These are phyloP conservation scores for Colletotrichum somersetense DNA, from an alignment of 2,329 filamentous ascomycete species.

Conservation along the genomic window DNA sequence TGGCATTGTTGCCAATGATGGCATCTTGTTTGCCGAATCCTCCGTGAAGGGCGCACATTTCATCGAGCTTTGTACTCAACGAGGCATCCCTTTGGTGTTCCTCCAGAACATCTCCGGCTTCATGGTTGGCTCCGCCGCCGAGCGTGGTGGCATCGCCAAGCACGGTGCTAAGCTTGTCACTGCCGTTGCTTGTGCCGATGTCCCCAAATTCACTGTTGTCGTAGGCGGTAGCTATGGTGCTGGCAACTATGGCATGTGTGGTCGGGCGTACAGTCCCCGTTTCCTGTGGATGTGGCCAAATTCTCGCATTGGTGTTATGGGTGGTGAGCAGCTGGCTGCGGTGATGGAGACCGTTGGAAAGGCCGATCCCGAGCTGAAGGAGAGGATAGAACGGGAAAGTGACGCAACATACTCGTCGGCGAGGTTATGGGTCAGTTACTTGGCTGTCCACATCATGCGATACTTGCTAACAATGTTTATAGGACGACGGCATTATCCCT, in stretches of 20 bases:
- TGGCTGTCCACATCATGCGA: constrained; percentile 17
- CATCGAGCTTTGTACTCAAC: constrained; percentile 92
- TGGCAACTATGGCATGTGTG: constrained; percentile 99
- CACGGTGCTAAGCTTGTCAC: constrained; percentile 97
- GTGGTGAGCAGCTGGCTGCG: constrained; percentile 87
- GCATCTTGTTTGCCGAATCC: constrained; percentile 91
- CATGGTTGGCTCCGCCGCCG: constrained; percentile 95
- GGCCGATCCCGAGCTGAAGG: constrained; percentile 83
- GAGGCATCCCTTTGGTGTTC: constrained; percentile 90
- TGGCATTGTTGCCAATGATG: constrained; percentile 95
- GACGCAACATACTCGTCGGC: constrained; percentile 91
- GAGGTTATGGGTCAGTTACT: constrained; percentile 79
- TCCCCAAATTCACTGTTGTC: constrained; percentile 97
- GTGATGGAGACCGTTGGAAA: constrained; percentile 96
- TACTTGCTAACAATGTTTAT: constrained; percentile 33
- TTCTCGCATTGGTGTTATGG: constrained; percentile 97
- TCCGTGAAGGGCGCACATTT: constrained; percentile 97
- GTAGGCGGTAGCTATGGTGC: constrained; percentile 94
- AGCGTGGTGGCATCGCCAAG: constrained; percentile 96
- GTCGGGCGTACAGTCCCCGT: constrained; percentile 89
- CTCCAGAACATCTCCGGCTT: constrained; percentile 98
- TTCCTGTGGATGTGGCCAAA: constrained; percentile 99
- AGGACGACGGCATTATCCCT: constrained; percentile 84
- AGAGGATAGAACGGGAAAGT: constrained; percentile 89
- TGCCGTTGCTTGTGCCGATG: constrained; percentile 91